Percentiles rank a stretch among this genome's conserved stretches.
Conservation (phyloP, 2,329 filamentous ascomycete species). For the Claviceps maximensis region DNA sequence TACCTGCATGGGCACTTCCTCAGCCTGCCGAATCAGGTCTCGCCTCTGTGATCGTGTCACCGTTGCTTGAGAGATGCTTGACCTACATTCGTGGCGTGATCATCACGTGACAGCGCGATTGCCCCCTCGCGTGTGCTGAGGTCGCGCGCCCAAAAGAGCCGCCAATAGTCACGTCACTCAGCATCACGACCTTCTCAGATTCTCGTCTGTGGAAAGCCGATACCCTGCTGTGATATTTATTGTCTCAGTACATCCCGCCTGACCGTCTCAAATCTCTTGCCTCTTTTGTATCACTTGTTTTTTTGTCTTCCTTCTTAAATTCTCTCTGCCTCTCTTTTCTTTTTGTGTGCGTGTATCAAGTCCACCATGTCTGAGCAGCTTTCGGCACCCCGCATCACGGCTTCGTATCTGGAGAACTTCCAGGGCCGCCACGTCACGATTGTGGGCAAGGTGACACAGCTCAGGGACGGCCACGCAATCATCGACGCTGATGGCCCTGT, state of each 20-base stretch:
- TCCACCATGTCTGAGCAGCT: slow-evolving; percentile 51
- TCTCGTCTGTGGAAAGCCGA: too few species aligned
- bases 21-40: too few species aligned
- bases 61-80: too few species aligned
- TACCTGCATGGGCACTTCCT: too few species aligned
- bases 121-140: background rate
- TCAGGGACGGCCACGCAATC: slow-evolving; percentile 67
- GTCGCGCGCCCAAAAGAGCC: background rate
- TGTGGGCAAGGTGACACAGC: slow-evolving; percentile 69
- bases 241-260: background rate
- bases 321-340: background rate
- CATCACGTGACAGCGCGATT: slow-evolving; percentile 1
- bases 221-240: too few species aligned
- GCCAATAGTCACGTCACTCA: background rate
- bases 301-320: too few species aligned
- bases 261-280: too few species aligned
- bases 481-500: slow-evolving; percentile 72
- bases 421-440: slow-evolving; percentile 65
- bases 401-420: slow-evolving; percentile 65
- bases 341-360: background rate
- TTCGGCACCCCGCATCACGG: slow-evolving; percentile 69
- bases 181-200: background rate
- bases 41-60: too few species aligned
- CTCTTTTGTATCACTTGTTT: background rate
- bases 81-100: too few species aligned